Base-by-base conservation (phyloP, 148 eudicot genomes). In the Rhododendron griersonianum region DNA sequence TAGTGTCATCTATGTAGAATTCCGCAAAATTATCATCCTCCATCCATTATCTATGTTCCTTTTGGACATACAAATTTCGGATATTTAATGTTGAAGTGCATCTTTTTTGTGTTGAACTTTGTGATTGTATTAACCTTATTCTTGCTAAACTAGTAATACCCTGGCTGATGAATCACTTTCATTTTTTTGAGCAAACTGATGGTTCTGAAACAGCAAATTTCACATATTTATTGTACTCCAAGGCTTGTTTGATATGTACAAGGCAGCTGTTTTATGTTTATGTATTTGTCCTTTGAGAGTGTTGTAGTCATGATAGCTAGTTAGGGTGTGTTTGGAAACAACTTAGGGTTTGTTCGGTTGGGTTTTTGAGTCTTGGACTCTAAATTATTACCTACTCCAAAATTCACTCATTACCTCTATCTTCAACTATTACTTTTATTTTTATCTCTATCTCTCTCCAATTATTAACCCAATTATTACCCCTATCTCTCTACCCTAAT, bases 61-160 rank as follows among this genome's bases (percentile, higher is more conserved):
- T 48, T 47, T n/a, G 57, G 81, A 47, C 55, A n/a, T 78, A 78
- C 81, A 78, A 47, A 47, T 47, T 78, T 78, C 81, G 48, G 33
- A 25, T 78, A 78, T 78, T 78, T 23, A 47, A 78, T 47, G 81
- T 78, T 57, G 81, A 78, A 47, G 19, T 19, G 35, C 57, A 78
- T 45, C 35, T 78, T 35, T 25, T 78, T 78, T 47, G 33, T 47
- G 81, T 47, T 48, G 57, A 47, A 47, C 59, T 47, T 48, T 44
- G 51, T 45, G 25, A n/a, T 44, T 78, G 25, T 78, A 44, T 44
- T 23, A 41, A 23, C 14, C 80, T 39, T 10, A 44, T 44, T 77
- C 51, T 23, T 77, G 30, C 44, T 30, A 33, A 69, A 73, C 41
- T 73, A 25, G 33, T 33, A 73, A 33, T 73, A 30, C 44, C 44